Evolutionary conservation across 805 yeast species (phyloP).

Genomic region (Schwanniomyces sp.): DNA sequence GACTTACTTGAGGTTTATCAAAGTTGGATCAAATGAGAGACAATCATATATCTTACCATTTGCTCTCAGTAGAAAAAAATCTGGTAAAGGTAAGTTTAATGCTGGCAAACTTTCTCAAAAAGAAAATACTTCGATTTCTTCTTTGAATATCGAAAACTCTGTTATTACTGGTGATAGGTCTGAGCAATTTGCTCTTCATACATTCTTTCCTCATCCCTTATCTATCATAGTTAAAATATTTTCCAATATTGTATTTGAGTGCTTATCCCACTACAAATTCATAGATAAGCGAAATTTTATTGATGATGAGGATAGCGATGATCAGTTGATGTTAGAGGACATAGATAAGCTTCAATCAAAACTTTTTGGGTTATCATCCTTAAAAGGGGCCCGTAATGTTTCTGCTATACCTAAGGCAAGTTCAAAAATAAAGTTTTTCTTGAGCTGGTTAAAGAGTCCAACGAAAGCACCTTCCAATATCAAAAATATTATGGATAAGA

Average conservation of each 20-base stretch:
- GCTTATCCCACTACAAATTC: constrained; percentile 17
- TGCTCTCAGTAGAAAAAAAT: constrained; percentile 17
- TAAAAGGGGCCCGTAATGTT: constrained; percentile 41
- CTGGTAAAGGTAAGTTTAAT: constrained; percentile 12
- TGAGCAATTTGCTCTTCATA: constrained; percentile 32
- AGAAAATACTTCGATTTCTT: neutral
- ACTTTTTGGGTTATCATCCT: constrained; percentile 39
- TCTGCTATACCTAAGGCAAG: constrained; percentile 29
- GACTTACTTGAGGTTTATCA: constrained; percentile 38
- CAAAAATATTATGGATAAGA: constrained; percentile 34
- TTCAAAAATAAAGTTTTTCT: constrained; percentile 17
- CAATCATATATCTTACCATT: constrained; percentile 44
- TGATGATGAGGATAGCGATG: constrained; percentile 20
- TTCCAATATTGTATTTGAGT: constrained; percentile 17
- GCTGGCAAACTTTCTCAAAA: neutral
- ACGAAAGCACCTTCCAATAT: constrained; percentile 10
- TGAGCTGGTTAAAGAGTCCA: constrained; percentile 21
- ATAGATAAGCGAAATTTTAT: constrained; percentile 23
- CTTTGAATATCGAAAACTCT: constrained; percentile 18
- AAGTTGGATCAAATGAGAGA: constrained; percentile 42
- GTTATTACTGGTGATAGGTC: constrained; percentile 25
- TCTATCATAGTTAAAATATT: constrained; percentile 23
- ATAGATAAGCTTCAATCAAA: constrained; percentile 32
- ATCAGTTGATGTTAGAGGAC: constrained; percentile 24
- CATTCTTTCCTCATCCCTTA: constrained; percentile 44